phyloP scores from a whole-genome alignment of 257 asterid species.

The Fraxinus cuspidata region DNA sequence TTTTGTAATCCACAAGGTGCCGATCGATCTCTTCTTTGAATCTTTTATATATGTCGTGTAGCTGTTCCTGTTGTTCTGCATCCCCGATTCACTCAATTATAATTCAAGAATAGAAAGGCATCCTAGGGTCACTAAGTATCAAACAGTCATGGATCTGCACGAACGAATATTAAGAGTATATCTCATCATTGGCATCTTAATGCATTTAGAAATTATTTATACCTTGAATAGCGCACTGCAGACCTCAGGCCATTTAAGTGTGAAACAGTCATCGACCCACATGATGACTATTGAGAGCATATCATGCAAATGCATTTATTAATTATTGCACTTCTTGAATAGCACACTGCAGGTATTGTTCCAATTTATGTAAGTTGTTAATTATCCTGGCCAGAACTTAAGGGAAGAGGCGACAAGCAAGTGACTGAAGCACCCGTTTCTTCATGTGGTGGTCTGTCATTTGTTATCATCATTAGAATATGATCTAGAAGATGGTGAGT shows the following conservation, averaged over 20 bases:
- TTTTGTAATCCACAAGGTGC: constrained; percentile 61
- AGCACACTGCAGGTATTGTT: not conserved
- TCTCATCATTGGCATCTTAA: constrained; percentile 10
- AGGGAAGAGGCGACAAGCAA: not conserved
- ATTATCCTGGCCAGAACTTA: not conserved
- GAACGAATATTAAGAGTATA: not conserved
- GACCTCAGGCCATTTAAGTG: not conserved
- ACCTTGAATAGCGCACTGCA: not conserved
- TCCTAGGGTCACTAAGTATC: constrained; percentile 11
- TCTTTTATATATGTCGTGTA: constrained; percentile 57
- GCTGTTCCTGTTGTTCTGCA: constrained; percentile 72
- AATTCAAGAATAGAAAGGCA: constrained; percentile 25
- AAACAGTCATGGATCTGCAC: constrained; percentile 24
- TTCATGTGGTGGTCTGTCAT: not conserved
- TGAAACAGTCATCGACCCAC: not conserved
- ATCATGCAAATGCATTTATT: not conserved
- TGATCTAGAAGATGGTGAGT: not conserved
- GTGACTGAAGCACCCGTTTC: not conserved
- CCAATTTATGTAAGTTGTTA: not conserved
- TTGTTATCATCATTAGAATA: not conserved
- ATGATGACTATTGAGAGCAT: not conserved
- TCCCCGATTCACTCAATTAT: constrained; percentile 27
- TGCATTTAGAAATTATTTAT: constrained; percentile 3
- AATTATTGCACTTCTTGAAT: not conserved
- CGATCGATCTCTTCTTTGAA: constrained; percentile 68